These are phyloP conservation scores for Pharus latifolius DNA, from an alignment of 176 grass and related monocot genomes.

Conservation along the genomic window DNA sequence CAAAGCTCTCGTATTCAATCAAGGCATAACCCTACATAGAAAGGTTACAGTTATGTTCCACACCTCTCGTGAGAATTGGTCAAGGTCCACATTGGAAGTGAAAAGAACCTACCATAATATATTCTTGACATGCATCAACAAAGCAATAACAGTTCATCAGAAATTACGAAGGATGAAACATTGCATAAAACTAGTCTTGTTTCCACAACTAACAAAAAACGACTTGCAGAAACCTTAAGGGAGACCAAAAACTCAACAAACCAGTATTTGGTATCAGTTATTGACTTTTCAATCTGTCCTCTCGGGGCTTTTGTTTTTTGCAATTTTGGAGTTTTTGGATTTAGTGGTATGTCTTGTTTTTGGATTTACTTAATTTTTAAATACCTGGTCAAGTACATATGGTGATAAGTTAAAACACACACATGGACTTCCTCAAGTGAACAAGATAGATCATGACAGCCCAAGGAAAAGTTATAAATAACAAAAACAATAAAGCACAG, in stretches of 20 bases:
- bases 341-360: background rate
- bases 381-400: background rate
- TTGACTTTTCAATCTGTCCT: background rate
- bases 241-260: background rate
- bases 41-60: background rate
- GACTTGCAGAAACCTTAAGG: background rate
- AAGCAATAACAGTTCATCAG: background rate
- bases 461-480: no score
- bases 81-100: background rate
- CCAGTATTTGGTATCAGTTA: background rate
- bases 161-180: background rate
- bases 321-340: background rate
- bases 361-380: background rate
- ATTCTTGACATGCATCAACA: background rate
- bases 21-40: conserved; percentile 29
- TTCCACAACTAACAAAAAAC: background rate
- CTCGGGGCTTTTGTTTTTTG: background rate
- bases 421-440: background rate
- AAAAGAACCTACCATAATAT: background rate
- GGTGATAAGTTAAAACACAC: no score
- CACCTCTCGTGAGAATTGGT: background rate
- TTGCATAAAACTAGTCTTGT: background rate
- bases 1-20: conserved; percentile 30
- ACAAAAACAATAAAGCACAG: no score
- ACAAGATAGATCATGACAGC: background rate